Evolutionary conservation across 75 land plant species (phyloP).

Genomic region (Adiantum capillusveneris): DNA sequence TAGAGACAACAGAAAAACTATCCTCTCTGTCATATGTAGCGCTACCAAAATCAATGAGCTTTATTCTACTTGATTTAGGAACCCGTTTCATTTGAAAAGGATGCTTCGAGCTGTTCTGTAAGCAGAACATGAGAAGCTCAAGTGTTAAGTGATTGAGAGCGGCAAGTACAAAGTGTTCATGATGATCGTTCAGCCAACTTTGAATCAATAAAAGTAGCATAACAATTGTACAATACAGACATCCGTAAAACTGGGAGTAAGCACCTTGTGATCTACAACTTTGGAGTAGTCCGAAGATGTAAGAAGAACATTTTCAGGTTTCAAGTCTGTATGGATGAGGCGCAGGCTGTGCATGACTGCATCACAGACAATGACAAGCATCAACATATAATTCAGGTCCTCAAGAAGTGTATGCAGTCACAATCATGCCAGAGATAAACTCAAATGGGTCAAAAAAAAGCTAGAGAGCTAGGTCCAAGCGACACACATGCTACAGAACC

Average conservation of each 20-base stretch:
- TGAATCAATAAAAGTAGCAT: too few relatives aligned
- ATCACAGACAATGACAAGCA: neutral
- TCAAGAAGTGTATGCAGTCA: neutral
- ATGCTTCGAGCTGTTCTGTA: neutral
- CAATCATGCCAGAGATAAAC: neutral
- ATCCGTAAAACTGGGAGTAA: too few relatives aligned
- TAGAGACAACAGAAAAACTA: conserved; percentile 75
- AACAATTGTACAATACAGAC: too few relatives aligned
- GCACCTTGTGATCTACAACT: conserved; percentile 49
- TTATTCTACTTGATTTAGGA: conserved; percentile 89
- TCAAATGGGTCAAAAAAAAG: neutral
- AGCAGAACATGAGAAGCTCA: neutral
- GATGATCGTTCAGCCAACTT: too few relatives aligned
- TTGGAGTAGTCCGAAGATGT: conserved; percentile 65
- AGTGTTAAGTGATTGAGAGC: too few relatives aligned
- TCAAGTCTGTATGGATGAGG: conserved; percentile 83
- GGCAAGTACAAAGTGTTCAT: too few relatives aligned
- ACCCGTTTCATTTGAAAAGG: conserved; percentile 19
- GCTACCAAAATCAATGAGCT: conserved; percentile 96
- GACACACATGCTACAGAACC: conserved; percentile 85
- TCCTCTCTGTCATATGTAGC: conserved; percentile 64
- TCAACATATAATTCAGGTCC: neutral
- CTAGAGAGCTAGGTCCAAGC: too few relatives aligned
- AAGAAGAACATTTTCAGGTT: conserved; percentile 91
- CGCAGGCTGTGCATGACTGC: conserved; percentile 70